Base-by-base conservation (phyloP, 1,284 basidiomycete genomes). In the Apiotrichum brassicae region DNA sequence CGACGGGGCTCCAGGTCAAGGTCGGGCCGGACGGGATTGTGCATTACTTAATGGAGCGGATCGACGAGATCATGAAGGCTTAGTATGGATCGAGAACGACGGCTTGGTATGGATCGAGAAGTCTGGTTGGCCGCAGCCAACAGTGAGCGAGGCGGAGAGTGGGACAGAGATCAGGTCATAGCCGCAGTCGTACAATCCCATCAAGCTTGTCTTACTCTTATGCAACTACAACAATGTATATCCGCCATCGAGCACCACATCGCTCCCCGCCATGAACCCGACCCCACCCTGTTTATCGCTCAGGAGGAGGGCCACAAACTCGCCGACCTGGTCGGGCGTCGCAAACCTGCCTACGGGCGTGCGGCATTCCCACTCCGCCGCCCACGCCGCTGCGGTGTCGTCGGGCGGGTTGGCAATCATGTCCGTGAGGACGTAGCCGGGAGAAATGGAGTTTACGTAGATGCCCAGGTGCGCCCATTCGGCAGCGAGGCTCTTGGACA, bases 401-500 rank as follows among this genome's bases (percentile, higher is more conserved):
- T 63, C 56, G 1, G 62, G 58, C 2, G 61, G 62, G 42, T 64
- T 59, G 54, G 62, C 59, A 25, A 70, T 71, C 73, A 75, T 75
- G 45, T 75, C 73, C 5, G 73, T 73, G 4, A 54, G 38, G 20
- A 73, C 66, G 60, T 73, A 74, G 7, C 71, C 66, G 2, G 72
- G 72, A n/a, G 71, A 72, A 33, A 74, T 55, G 3, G 59, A 53
- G 60, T 74, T 75, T 53, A 75, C 66, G 0, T 56, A 49, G 35
- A 75, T 60, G 6, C 71, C 72, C 25, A 63, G 58, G 19, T 63
- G 49, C 0, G 70, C 67, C 73, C 73, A 75, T 58, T 75, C 73
- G 6, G 58, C 70, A 0, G 73, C 71, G 25, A 75, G 57, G 37
- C 64, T 63, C 65, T 67, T 69, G 28, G 64, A 56, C 40, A 65